A percentile compares a stretch with the other conserved stretches of the same genome.
phyloP scores from a whole-genome alignment of 306 rosid genomes.

The Oxytropis ochrocephala region DNA sequence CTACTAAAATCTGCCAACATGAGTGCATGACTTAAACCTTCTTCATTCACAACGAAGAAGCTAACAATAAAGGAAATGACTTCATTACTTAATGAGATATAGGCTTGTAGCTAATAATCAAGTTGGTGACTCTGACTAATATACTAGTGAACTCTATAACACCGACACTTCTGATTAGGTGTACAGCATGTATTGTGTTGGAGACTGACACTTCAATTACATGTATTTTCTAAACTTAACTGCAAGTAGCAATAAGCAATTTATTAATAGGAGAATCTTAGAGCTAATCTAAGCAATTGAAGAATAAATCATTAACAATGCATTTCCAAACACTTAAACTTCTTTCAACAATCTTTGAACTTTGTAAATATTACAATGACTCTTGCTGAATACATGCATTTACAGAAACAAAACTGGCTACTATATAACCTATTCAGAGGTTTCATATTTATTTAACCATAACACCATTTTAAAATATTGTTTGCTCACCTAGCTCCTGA shows the following conservation, averaged over 20 bases:
- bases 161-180: too few relatives aligned
- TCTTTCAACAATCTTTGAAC: constrained; percentile 28
- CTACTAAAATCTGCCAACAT: not conserved
- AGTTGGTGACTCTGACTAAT: too few relatives aligned
- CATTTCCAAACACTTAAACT: constrained; percentile 19
- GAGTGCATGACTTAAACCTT: too few relatives aligned
- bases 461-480: constrained; percentile 37
- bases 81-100: not conserved
- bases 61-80: not conserved
- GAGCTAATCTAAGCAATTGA: not conserved
- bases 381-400: constrained; percentile 22
- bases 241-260: not conserved
- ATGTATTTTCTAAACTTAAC: too few relatives aligned
- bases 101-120: not conserved
- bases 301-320: not conserved
- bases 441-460: constrained; percentile 12
- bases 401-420: constrained; percentile 37
- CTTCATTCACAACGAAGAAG: too few relatives aligned
- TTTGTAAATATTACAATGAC: constrained; percentile 21
- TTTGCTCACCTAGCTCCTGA: constrained; percentile 93
- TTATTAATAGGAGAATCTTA: not conserved
- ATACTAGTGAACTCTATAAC: too few relatives aligned
- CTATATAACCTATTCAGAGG: constrained; percentile 13
- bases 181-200: too few relatives aligned
- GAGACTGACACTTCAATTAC: too few relatives aligned